Base-by-base conservation (phyloP, 352 stramenopile species). In the Phytopythium vexans region DNA sequence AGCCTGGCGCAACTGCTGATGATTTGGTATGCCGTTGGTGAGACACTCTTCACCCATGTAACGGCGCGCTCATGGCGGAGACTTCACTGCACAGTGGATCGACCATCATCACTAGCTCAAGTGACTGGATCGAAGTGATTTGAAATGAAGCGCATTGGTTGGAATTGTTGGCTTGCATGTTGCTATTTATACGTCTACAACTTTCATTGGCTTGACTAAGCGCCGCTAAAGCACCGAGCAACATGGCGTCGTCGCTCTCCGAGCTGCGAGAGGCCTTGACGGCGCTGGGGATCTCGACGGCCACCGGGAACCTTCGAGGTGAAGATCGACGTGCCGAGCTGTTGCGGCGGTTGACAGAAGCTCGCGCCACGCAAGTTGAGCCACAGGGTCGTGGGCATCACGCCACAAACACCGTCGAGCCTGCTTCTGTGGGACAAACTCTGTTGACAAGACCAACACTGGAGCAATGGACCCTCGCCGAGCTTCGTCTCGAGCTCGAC, bases 401-500 rank as follows among this genome's bases (percentile, higher is more conserved):
- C 8, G 34, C 9, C 12, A 8, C 14, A 8, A 15, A 2, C 15
- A 33, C 8, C 4, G n/a, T 45, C 27, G 14, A 16, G 8, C 44
- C 16, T 8, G 35, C 52, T 40, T 35, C 39, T 27, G 49, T n/a
- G 27, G 53, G 43, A 32, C 11, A 34, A 38, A 44, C 31, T 27
- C 33, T 5, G 36, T 33, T 46, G 12, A 45, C 5, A 2, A 50
- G 6, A 38, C 10, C 6, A 35, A 43, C 36, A 4, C 21, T 67
- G 16, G 36, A 60, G 8, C 39, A 42, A 1, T 56, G 57, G 54
- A 56, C 63, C 8, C 35, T 84, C 3, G 52, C 55, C 0, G 70
- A 81, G 32, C 52, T 84, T 7, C 73, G 70, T 5, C 62, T 53
- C 16, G 65, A 58, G 8, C 60, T 84, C 15, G 68, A 81, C 32